A percentile compares a stretch with the other conserved stretches of the same genome.
These are phyloP conservation scores for Jimgerdemannia flammicorona DNA, from an alignment of 192 early-diverging fungal species.

Conservation along the genomic window DNA sequence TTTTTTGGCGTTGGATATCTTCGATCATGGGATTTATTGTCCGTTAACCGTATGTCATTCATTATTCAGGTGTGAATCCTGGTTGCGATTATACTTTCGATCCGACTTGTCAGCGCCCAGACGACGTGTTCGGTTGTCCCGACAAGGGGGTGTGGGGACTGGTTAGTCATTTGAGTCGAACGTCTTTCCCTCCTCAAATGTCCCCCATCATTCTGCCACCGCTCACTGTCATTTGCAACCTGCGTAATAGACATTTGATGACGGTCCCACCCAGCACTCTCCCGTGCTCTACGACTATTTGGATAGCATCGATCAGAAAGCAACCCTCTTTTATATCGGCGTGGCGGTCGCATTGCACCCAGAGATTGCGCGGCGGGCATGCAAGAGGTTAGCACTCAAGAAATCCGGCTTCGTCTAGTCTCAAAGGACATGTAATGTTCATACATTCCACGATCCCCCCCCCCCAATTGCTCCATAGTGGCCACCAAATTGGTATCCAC, in stretches of 20 bases:
- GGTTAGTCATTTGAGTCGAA: not conserved
- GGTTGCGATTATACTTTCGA: constrained; percentile 40
- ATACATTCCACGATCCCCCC: not conserved
- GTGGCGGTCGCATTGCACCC: constrained; percentile 42
- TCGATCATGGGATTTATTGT: too few species aligned
- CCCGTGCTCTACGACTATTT: constrained; percentile 43
- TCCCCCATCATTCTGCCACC: not conserved
- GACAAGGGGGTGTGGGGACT: constrained; percentile 47
- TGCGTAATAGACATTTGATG: not conserved
- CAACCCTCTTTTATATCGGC: constrained; percentile 51
- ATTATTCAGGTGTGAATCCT: not conserved
- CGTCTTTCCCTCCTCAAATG: not conserved
- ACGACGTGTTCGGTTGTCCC: constrained; percentile 43
- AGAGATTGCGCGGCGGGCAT: constrained; percentile 34
- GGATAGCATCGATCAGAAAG: constrained; percentile 24
- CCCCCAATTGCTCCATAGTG: not conserved
- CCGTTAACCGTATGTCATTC: too few species aligned
- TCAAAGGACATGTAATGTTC: too few species aligned
- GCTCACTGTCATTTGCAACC: too few species aligned
- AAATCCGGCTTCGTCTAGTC: too few species aligned
- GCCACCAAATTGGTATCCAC: constrained; percentile 47
- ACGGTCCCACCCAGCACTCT: constrained; percentile 47
- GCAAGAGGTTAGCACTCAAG: not conserved
- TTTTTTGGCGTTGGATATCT: too few species aligned
- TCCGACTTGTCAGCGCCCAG: constrained; percentile 36